Evolutionary conservation across 1,284 basidiomycete genomes (phyloP).

Genomic region (Tilletia caries): DNA sequence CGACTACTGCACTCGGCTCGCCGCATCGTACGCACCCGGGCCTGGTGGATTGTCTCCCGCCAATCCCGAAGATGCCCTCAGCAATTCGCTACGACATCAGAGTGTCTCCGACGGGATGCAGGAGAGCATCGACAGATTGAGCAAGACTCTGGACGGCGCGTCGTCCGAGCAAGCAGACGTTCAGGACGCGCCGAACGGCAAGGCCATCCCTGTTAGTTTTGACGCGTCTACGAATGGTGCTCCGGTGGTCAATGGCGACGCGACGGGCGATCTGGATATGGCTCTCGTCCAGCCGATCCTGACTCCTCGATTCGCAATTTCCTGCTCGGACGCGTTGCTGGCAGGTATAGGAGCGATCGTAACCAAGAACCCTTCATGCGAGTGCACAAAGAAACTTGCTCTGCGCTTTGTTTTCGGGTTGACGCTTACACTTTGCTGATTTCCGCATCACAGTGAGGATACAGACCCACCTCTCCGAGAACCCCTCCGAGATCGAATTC

Average conservation of each 20-base stretch:
- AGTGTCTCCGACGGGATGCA: slow-evolving; percentile 29
- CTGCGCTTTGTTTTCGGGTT: background rate
- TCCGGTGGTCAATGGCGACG: too few species aligned
- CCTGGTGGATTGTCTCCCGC: background rate
- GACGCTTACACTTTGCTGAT: background rate
- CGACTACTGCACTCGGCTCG: slow-evolving; percentile 23
- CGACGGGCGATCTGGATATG: slow-evolving; percentile 17
- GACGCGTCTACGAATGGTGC: background rate
- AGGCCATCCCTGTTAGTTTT: background rate
- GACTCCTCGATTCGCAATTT: slow-evolving; percentile 91
- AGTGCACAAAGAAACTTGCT: background rate
- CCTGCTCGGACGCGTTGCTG: slow-evolving; percentile 76
- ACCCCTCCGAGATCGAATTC: slow-evolving; percentile 69
- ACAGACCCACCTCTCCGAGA: slow-evolving; percentile 92
- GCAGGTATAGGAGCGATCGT: slow-evolving; percentile 63
- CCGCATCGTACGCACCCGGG: slow-evolving; percentile 3
- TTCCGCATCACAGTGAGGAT: slow-evolving; percentile 63
- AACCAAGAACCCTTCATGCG: slow-evolving; percentile 31
- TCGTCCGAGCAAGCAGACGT: slow-evolving; percentile 25
- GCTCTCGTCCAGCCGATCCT: slow-evolving; percentile 77
- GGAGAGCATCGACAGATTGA: slow-evolving; percentile 39
- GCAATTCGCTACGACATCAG: background rate
- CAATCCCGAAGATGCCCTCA: background rate
- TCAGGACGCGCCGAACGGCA: background rate
- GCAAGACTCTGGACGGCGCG: slow-evolving; percentile 34